phyloP scores from a whole-genome alignment of 257 asterid species.

The Nicotiana otophora region DNA sequence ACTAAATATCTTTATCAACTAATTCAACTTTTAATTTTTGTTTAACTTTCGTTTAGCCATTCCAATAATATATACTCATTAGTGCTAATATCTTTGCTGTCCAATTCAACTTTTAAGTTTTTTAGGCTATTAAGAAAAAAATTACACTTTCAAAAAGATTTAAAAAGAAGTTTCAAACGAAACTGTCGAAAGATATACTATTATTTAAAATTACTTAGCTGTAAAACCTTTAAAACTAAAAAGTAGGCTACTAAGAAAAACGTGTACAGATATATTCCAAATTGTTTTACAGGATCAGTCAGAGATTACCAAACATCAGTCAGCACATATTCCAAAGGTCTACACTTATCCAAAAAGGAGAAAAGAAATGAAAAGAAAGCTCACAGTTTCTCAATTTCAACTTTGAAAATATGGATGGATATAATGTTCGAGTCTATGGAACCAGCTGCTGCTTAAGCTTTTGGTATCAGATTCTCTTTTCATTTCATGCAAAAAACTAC shows the following conservation, averaged over 20 bases:
- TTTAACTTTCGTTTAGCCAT: too few relatives aligned
- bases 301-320: background rate
- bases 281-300: background rate
- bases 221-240: background rate
- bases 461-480: constrained; percentile 49
- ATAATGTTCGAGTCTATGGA: background rate
- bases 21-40: background rate
- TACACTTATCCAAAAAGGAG: background rate
- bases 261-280: background rate
- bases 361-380: background rate
- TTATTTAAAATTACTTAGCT: too few relatives aligned
- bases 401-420: background rate
- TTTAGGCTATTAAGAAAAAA: too few relatives aligned
- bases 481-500: constrained; percentile 15
- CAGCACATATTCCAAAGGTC: background rate
- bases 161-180: too few relatives aligned
- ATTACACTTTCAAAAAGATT: too few relatives aligned
- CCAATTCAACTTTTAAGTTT: too few relatives aligned
- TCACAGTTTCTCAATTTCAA: background rate
- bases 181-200: too few relatives aligned
- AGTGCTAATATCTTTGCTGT: too few relatives aligned
- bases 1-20: too few relatives aligned
- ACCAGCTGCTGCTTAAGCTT: background rate
- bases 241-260: background rate
- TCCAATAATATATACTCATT: too few relatives aligned